These are phyloP conservation scores for Barnettozyma sucrosica DNA, from an alignment of 805 yeast genomes.

Conservation along the genomic window DNA sequence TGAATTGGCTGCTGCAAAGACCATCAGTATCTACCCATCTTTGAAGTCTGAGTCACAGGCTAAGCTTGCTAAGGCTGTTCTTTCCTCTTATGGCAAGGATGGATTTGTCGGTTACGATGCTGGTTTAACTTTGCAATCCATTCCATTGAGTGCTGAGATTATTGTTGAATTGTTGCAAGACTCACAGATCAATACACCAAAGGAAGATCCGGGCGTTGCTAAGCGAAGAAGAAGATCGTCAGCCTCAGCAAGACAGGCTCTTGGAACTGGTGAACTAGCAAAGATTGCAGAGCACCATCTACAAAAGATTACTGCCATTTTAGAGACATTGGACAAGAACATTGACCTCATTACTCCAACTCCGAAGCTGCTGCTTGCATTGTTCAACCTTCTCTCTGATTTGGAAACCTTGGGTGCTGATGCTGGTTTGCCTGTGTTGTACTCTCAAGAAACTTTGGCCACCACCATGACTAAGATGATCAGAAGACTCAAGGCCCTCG, in stretches of 20 bases:
- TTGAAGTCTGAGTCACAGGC: slow-evolving; percentile 55
- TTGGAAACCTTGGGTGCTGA: slow-evolving; percentile 83
- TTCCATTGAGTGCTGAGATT: slow-evolving; percentile 48
- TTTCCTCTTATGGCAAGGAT: slow-evolving; percentile 46
- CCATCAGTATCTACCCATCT: slow-evolving; percentile 49
- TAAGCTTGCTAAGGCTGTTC: slow-evolving; percentile 49
- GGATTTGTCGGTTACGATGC: slow-evolving; percentile 44
- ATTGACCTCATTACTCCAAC: slow-evolving; percentile 28
- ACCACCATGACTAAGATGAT: slow-evolving; percentile 75
- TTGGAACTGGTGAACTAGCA: slow-evolving; percentile 62
- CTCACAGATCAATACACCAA: slow-evolving; percentile 48
- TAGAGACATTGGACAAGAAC: slow-evolving; percentile 68
- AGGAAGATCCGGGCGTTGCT: slow-evolving; percentile 39
- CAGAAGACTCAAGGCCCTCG: slow-evolving; percentile 40
- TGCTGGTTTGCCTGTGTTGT: slow-evolving; percentile 85
- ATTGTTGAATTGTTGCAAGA: slow-evolving; percentile 55
- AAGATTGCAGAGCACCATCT: slow-evolving; percentile 73
- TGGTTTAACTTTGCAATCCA: slow-evolving; percentile 45
- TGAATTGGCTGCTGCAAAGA: slow-evolving; percentile 43
- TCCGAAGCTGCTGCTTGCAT: slow-evolving; percentile 42
- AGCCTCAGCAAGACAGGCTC: slow-evolving; percentile 67
- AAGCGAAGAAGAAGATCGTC: slow-evolving; percentile 84
- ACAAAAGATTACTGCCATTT: slow-evolving; percentile 66
- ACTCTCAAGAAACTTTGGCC: slow-evolving; percentile 87
- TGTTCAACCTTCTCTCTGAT: slow-evolving; percentile 64